Evolutionary conservation across 1,284 basidiomycete species (phyloP), one percentile per base, ranked within the genome.

Genomic region (Cutaneotrichosporon sp.): DNA sequence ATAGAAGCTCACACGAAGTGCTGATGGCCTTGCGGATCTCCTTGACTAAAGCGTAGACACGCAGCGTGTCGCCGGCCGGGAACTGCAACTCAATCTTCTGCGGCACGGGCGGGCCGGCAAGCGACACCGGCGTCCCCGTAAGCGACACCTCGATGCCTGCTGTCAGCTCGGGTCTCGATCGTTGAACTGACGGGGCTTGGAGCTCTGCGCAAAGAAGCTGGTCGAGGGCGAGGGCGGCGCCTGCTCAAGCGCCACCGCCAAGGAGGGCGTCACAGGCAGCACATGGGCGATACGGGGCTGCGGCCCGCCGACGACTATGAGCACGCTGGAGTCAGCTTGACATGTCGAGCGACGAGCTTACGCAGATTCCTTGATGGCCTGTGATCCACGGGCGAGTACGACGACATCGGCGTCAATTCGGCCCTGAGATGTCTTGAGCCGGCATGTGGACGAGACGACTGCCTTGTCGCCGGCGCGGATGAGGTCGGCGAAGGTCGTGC

Each of bases 31-130:
- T 47, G 25, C 60, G 60, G 43, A 77, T 47, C 47, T 74, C 71
- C 29, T 65, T 64, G 16, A 74, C 62, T 22, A 78, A 49, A 5
- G 62, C 52, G 34, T 76, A 71, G 0, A 75, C 73, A 16, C 66
- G 58, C 0, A 62, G 64, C 7, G 70, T 64, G 18, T 72, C 69
- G 11, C 38, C 62, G 0, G 73, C 89, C 16, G 86, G 86, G 45
- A 89, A 88, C 4, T 91, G 89, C 5, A 94, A 80, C 71, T 89
- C 91, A 8, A 87, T 85, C 64, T 86, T 86, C 53, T 87, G 86
- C 5, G 20, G 45, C 45, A 47, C 45, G 11, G 45, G 45, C 8
- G 45, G 45, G 20, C 22, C 20, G 10, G 9, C 24, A 2, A 47
- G 45, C 45, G 45, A 24, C 14, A 47, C 25, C 24, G 45, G 45